These are phyloP conservation scores for Nakaseomyces kungkrabaensis DNA, from an alignment of 1,139 yeast species.

Conservation along the genomic window DNA sequence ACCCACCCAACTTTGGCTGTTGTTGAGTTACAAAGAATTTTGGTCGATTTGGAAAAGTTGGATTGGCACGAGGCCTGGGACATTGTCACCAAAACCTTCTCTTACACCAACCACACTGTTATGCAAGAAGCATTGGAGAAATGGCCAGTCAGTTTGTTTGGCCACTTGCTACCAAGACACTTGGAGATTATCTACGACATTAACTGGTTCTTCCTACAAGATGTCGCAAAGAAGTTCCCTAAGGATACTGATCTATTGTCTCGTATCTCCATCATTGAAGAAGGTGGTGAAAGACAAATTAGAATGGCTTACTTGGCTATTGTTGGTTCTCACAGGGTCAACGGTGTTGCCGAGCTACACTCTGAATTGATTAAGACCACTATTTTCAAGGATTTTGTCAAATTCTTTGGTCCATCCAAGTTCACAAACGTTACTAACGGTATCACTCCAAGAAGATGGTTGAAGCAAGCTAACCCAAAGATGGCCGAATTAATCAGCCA, in stretches of 20 bases:
- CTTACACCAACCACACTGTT: conserved; percentile 92
- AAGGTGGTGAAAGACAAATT: conserved; percentile 65
- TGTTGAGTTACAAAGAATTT: conserved; percentile 79
- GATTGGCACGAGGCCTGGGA: conserved; percentile 82
- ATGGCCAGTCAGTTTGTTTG: conserved; percentile 83
- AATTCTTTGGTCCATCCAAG: conserved; percentile 67
- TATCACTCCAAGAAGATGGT: conserved; percentile 94
- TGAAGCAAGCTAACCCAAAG: conserved; percentile 83
- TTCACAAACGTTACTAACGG: conserved; percentile 93
- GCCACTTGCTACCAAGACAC: conserved; percentile 78
- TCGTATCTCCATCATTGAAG: conserved; percentile 79
- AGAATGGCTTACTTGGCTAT: conserved; percentile 91
- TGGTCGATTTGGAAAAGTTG: conserved; percentile 74
- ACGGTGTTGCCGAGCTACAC: conserved; percentile 93
- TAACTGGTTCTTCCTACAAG: conserved; percentile 68
- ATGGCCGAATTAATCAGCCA: conserved; percentile 63
- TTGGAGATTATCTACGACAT: conserved; percentile 84
- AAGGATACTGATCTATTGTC: conserved; percentile 52
- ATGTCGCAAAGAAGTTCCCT: conserved; percentile 70
- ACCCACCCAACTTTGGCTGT: conserved; percentile 92
- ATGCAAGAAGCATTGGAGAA: conserved; percentile 92
- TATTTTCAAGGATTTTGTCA: conserved; percentile 82
- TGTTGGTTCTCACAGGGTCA: conserved; percentile 85
- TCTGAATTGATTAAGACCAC: conserved; percentile 85
- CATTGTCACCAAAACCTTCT: conserved; percentile 71